Conservation (phyloP, 805 yeast species). For the Cyberlindnera mrakii region DNA sequence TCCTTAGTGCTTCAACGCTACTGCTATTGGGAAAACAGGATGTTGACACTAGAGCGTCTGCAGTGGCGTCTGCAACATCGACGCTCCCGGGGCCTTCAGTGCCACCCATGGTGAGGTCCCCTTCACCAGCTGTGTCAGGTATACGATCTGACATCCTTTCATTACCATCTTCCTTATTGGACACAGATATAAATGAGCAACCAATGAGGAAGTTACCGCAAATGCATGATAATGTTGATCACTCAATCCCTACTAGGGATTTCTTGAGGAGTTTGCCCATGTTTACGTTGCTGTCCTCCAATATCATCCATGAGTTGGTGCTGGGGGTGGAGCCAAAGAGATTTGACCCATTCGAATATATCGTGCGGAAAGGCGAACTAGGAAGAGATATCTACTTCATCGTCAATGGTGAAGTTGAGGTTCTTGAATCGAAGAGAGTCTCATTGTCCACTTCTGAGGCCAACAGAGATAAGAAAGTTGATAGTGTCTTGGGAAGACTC, state of each 20-base stretch:
- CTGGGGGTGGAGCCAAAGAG: constrained; percentile 52
- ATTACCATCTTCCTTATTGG: neutral
- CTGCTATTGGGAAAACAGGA: constrained; percentile 1
- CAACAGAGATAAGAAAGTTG: constrained; percentile 23
- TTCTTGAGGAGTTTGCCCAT: constrained; percentile 53
- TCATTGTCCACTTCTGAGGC: constrained; percentile 18
- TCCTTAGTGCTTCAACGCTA: constrained; percentile 16
- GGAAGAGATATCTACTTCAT: constrained; percentile 66
- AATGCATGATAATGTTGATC: constrained; percentile 39
- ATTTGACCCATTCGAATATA: constrained; percentile 50
- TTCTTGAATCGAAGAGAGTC: constrained; percentile 35
- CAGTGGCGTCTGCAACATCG: constrained; percentile 27
- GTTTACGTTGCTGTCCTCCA: constrained; percentile 50
- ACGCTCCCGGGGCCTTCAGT: constrained; percentile 35
- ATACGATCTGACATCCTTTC: constrained; percentile 3
- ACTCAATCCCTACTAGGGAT: constrained; percentile 49
- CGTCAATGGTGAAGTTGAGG: constrained; percentile 67
- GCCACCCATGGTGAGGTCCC: constrained; percentile 26
- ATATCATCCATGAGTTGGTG: constrained; percentile 59
- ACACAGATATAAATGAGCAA: neutral
- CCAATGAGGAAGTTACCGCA: constrained; percentile 12
- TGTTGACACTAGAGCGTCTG: constrained; percentile 14
- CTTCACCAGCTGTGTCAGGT: constrained; percentile 7
- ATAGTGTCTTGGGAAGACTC: constrained; percentile 48
- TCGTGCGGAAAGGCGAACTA: constrained; percentile 51